Base-by-base conservation (phyloP, 208 protist species). In the Leptomonas seymouri region DNA sequence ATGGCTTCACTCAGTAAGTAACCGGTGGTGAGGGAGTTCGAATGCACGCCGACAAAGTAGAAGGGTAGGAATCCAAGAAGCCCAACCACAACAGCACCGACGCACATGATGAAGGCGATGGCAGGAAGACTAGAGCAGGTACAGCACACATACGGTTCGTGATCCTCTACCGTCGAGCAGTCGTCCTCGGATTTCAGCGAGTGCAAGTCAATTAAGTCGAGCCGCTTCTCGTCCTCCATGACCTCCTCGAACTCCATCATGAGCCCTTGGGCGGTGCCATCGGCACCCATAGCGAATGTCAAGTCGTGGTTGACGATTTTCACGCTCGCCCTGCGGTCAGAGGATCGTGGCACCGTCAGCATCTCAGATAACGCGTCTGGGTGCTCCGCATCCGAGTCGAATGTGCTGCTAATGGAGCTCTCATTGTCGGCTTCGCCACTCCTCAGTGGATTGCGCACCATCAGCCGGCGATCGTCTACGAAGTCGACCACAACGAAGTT, bases 51-150 rank as follows among this genome's bases (percentile, higher is more conserved):
- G 28, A 84, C 62, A 42, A 89, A 77, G 77, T 84, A 89, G 54
- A 86, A 82, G 36, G 84, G 84, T 7, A 86, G 67, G 68, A 89
- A 89, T 15, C 78, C 77, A n/a, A 89, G 46, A 20, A 84, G 45
- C 9, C 79, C 84, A 1, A 89, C 80, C 21, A 86, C 51, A 48
- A 85, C 59, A 20, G 78, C 79, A 49, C 84, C 81, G 23, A 90
- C 39, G 39, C 74, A 80, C 75, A 90, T 86, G 42, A 86, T 76
- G 42, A 67, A 75, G 12, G 78, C 76, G 42, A 86, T 71, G 39
- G 78, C 70, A 12, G 85, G 49, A 3, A 86, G 74, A 63, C 78
- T 90, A 5, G 70, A 72, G 28, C 80, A 46, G 42, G 71, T 71
- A 48, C 69, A 87, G 42, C 57, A 74, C 36, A 67, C 65, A 34